These are phyloP conservation scores for Coccomyxa subellipsoidea DNA, from an alignment of 163 green algal species.

Conservation along the genomic window DNA sequence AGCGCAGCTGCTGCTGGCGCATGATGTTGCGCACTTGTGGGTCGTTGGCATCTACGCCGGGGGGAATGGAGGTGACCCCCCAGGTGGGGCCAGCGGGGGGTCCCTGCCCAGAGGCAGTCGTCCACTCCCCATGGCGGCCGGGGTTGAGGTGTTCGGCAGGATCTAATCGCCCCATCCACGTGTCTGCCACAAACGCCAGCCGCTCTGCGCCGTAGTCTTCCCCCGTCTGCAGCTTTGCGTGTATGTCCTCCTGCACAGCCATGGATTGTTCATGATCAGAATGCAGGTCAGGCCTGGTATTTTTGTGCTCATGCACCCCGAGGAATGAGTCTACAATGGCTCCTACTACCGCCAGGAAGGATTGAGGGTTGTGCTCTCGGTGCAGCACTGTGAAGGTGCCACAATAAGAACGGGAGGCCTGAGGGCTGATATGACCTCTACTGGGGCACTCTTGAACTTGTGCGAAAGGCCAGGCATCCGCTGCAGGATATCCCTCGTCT, in stretches of 20 bases:
- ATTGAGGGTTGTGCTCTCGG: no score
- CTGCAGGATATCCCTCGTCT: no score
- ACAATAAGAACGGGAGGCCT: no score
- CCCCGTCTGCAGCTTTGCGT: constrained; percentile 2
- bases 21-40: constrained; percentile 20
- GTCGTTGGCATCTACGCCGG: constrained; percentile 39
- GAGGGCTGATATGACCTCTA: no score
- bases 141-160: constrained; percentile 44
- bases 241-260: constrained; percentile 16
- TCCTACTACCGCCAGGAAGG: no score
- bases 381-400: no score
- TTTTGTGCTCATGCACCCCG: no score
- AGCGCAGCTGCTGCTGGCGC: constrained; percentile 33
- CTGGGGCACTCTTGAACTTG: no score
- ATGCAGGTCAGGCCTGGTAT: no score
- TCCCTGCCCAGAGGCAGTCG: constrained; percentile 17
- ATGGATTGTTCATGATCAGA: no score
- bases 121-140: constrained; percentile 66
- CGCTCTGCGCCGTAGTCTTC: constrained; percentile 34
- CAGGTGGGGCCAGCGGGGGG: constrained; percentile 40
- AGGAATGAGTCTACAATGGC: no score
- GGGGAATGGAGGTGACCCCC: constrained; percentile 60
- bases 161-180: constrained; percentile 32
- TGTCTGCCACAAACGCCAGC: constrained; percentile 50
- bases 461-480: no score